Percentiles rank a stretch among this genome's conserved stretches.
Conservation (phyloP, 2,329 filamentous ascomycete genomes). For the Leptographium procerum region DNA sequence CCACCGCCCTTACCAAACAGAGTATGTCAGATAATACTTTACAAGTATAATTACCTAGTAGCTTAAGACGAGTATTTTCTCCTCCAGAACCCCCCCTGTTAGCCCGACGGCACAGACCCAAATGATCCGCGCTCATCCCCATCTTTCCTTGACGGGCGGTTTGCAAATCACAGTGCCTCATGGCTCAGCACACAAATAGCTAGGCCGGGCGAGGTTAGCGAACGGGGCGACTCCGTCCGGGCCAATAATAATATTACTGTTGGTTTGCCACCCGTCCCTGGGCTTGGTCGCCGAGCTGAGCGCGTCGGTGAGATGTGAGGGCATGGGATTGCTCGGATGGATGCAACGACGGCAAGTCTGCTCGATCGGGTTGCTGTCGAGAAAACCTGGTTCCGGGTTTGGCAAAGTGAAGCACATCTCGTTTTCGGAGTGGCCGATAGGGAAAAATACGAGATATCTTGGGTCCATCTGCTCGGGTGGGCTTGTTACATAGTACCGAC, state of each 20-base stretch:
- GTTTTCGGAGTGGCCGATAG: background rate
- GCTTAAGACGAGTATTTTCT: too few relatives aligned
- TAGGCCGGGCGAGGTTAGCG: background rate
- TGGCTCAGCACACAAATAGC: background rate
- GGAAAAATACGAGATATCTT: background rate
- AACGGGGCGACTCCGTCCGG: background rate
- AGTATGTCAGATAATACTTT: background rate
- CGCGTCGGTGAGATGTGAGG: background rate
- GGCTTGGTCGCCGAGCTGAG: background rate
- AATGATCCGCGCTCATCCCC: background rate
- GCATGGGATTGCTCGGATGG: background rate
- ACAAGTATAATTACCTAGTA: too few relatives aligned
- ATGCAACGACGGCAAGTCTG: background rate
- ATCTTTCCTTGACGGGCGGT: background rate
- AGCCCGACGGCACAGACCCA: background rate
- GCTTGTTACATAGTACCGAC: too few relatives aligned
- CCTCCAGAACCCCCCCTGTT: background rate
- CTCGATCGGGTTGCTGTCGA: background rate
- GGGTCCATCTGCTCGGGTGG: background rate
- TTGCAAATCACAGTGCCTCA: background rate
- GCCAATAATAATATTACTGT: background rate
- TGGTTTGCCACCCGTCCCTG: background rate
- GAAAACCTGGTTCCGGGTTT: background rate
- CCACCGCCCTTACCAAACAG: background rate
- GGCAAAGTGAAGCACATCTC: background rate